Conservation (phyloP, 2,329 filamentous ascomycete genomes). For the Stachybotrys chlorohalonatus region DNA sequence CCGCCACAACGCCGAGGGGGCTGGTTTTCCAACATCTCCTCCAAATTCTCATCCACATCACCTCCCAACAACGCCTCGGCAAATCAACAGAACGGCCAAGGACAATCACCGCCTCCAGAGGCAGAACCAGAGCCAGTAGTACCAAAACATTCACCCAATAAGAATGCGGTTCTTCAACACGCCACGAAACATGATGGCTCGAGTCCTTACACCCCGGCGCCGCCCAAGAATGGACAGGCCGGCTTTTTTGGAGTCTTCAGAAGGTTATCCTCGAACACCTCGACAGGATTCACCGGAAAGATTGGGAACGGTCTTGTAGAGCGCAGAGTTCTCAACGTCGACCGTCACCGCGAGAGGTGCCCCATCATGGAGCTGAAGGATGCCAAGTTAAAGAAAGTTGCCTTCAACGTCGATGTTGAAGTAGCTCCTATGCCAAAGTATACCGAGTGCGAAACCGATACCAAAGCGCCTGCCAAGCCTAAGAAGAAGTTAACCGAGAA, state of each 20-base stretch:
- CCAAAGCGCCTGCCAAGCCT: conserved; percentile 36
- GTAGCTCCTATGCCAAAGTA: conserved; percentile 84
- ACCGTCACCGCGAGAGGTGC: conserved; percentile 70
- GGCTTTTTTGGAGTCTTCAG: conserved; percentile 78
- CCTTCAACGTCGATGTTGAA: conserved; percentile 95
- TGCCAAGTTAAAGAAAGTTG: conserved; percentile 75
- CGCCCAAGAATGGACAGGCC: conserved; percentile 57
- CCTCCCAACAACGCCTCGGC: conserved; percentile 25
- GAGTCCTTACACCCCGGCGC: conserved; percentile 63
- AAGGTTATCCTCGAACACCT: conserved; percentile 63
- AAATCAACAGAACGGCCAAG: conserved; percentile 12
- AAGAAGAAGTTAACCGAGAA: conserved; percentile 60
- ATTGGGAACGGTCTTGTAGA: conserved; percentile 62
- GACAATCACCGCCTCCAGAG: conserved; percentile 6
- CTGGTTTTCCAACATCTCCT: conserved; percentile 90
- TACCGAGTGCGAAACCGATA: conserved; percentile 44
- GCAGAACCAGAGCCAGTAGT: conserved; percentile 28
- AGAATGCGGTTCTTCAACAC: conserved; percentile 52
- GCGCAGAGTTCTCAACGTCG: conserved; percentile 75
- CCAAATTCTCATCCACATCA: conserved; percentile 66
- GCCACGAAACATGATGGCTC: conserved; percentile 47
- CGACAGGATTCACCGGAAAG: conserved; percentile 17
- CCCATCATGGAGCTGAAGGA: conserved; percentile 69
- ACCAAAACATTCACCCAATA: conserved; percentile 39
- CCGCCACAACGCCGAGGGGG: conserved; percentile 56